Evolutionary conservation across 257 asterid genomes (phyloP).

Genomic region (Osmanthus fragrans): DNA sequence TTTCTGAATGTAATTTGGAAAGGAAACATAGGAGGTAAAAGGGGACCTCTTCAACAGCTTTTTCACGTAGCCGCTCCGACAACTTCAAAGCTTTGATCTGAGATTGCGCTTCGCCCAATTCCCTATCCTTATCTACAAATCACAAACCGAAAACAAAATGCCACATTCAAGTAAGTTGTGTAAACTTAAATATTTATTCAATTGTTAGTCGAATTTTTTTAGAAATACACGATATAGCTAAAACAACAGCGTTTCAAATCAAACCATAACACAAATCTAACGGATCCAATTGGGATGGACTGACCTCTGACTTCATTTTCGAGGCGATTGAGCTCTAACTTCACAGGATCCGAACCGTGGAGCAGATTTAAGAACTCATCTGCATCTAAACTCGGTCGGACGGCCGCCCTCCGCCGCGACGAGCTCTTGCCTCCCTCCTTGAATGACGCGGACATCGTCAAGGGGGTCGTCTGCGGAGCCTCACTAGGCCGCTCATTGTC

Average conservation of each 20-base stretch:
- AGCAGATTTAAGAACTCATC: constrained; percentile 89
- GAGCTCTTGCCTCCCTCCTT: constrained; percentile 68
- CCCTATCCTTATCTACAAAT: constrained; percentile 78
- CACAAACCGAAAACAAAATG: not conserved
- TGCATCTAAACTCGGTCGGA: constrained; percentile 86
- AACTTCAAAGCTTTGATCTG: constrained; percentile 83
- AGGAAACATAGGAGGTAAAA: constrained; percentile 1
- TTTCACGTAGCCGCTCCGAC: constrained; percentile 80
- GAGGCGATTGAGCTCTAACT: constrained; percentile 97
- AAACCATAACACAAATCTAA: constrained; percentile 45
- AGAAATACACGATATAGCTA: not conserved
- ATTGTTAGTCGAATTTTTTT: not conserved
- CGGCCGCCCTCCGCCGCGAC: constrained; percentile 77
- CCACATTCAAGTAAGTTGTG: not conserved
- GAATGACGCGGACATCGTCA: constrained; percentile 70
- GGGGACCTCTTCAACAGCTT: constrained; percentile 92
- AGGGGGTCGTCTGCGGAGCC: constrained; percentile 45
- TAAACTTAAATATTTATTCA: not conserved
- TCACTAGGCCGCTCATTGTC: constrained; percentile 46
- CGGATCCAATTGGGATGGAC: constrained; percentile 73
- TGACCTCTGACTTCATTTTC: constrained; percentile 98
- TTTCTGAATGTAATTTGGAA: not conserved
- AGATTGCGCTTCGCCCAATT: constrained; percentile 83
- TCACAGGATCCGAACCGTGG: constrained; percentile 99
- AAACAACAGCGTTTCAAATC: constrained; percentile 31